phyloP scores from a whole-genome alignment of 352 stramenopile genomes.

The Pythium myriotylum region DNA sequence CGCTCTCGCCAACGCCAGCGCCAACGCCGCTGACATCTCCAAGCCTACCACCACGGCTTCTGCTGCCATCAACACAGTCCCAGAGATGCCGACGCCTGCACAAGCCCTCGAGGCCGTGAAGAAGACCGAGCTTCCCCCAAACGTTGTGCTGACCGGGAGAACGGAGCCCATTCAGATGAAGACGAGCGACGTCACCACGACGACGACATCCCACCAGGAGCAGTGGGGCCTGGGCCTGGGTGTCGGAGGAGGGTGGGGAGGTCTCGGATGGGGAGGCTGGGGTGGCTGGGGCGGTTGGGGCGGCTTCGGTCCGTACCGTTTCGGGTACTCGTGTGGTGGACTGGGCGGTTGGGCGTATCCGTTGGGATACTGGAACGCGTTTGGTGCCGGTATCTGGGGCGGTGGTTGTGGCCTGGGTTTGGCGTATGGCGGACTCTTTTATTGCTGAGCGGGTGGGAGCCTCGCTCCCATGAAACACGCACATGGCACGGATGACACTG shows the following conservation, averaged over 20 bases:
- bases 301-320: not conserved
- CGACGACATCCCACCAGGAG: not conserved
- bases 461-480: no score
- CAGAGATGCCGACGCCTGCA: not conserved
- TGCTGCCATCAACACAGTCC: not conserved
- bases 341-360: not conserved
- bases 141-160: not conserved
- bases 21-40: not conserved
- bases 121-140: no score
- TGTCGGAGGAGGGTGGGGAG: not conserved
- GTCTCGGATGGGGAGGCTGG: not conserved
- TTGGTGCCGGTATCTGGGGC: not conserved
- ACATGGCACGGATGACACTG: no score
- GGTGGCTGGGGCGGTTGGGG: not conserved
- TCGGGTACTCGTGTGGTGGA: not conserved
- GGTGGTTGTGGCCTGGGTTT: not conserved
- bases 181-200: not conserved
- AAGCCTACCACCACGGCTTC: not conserved
- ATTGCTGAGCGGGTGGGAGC: no score
- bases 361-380: not conserved
- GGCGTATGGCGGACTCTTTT: not conserved
- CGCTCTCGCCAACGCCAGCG: not conserved
- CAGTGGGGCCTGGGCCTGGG: constrained; percentile 1
- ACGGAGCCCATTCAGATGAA: not conserved
- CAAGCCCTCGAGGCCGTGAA: not conserved